Evolutionary conservation across 257 asterid genomes (phyloP).

Genomic region (Perilla frutescens): DNA sequence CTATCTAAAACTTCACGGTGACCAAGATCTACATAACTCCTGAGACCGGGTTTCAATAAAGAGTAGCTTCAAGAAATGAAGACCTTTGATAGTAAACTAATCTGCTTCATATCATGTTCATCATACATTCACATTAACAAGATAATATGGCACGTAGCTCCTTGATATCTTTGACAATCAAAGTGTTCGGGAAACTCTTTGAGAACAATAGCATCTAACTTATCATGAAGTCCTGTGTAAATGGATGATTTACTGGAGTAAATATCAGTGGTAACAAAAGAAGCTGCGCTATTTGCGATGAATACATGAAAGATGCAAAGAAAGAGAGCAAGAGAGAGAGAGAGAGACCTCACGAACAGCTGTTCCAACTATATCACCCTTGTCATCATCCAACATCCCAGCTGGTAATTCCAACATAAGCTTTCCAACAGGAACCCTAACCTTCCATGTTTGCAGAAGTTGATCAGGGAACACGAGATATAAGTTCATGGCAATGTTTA

Average conservation of each 20-base stretch:
- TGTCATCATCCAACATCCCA: slow-evolving; percentile 93
- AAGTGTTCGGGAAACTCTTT: slow-evolving; percentile 10
- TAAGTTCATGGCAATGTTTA: slow-evolving; percentile 4
- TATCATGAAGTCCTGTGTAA: not conserved
- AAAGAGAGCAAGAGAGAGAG: slow-evolving; percentile 49
- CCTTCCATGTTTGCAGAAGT: slow-evolving; percentile 53
- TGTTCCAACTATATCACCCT: slow-evolving; percentile 89
- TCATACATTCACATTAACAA: not conserved
- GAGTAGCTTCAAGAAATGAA: slow-evolving; percentile 6
- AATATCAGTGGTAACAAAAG: not conserved
- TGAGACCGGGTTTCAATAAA: not conserved
- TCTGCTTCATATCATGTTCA: slow-evolving; percentile 2
- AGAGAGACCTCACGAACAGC: slow-evolving; percentile 90
- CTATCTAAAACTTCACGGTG: not conserved
- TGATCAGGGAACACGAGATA: slow-evolving; percentile 25
- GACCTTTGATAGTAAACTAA: not conserved
- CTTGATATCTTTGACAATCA: not conserved
- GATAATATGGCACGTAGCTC: not conserved
- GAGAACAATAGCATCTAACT: slow-evolving; percentile 18
- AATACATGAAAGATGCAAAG: slow-evolving; percentile 23
- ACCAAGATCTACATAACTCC: not conserved
- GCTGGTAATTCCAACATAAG: slow-evolving; percentile 92
- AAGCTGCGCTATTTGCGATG: not conserved
- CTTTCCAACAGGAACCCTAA: slow-evolving; percentile 95
- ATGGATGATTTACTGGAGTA: not conserved